Percentiles rank a stretch among this genome's conserved stretches.
Conservation (phyloP, 257 asterid genomes). For the Gentiana macrophylla region DNA sequence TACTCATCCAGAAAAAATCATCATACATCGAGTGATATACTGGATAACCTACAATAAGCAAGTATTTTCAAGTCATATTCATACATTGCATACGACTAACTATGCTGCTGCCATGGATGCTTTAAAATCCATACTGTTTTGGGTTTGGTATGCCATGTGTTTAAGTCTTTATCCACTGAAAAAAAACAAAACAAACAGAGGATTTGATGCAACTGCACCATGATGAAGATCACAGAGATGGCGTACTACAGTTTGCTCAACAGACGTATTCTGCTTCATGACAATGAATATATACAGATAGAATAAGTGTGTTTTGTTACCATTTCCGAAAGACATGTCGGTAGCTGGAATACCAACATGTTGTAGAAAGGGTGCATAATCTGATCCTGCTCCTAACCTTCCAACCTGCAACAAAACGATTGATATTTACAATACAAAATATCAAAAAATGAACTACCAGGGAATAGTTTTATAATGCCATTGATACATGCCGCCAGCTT, state of each 20-base stretch:
- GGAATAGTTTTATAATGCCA: too few relatives aligned
- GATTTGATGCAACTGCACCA: too few relatives aligned
- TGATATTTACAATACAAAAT: too few relatives aligned
- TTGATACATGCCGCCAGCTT: too few relatives aligned
- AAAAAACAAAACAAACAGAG: too few relatives aligned
- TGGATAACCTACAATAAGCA: conserved; percentile 51
- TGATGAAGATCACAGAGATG: too few relatives aligned
- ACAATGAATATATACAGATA: background rate
- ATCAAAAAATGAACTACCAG: too few relatives aligned
- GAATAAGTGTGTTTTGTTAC: conserved; percentile 19
- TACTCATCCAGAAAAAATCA: conserved; percentile 78
- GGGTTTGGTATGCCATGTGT: background rate
- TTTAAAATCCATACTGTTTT: background rate
- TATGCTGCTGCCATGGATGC: background rate
- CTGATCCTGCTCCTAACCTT: conserved; percentile 82
- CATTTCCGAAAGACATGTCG: conserved; percentile 51
- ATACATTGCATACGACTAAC: too few relatives aligned
- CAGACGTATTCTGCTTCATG: background rate
- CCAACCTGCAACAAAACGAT: conserved; percentile 32
- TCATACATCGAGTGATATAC: conserved; percentile 85
- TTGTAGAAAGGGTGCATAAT: conserved; percentile 72
- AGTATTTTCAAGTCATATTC: conserved; percentile 3
- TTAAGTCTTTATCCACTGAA: too few relatives aligned
- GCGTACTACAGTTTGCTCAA: too few relatives aligned
- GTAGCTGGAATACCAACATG: conserved; percentile 68